Conservation (phyloP, 176 grass and related monocot species). For the Carex pumila region DNA sequence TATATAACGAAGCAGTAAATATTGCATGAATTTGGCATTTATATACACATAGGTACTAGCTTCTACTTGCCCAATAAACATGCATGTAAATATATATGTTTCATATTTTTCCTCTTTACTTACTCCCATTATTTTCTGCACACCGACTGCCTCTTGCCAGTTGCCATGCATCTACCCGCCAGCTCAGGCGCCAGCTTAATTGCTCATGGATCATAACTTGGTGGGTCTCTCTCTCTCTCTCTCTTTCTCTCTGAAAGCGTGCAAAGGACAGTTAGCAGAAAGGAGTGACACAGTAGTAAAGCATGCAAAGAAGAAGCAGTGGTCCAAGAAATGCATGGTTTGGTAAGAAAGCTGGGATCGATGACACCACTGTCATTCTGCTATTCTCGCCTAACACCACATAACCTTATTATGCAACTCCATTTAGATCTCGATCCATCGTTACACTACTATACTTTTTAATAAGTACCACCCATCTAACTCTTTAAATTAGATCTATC, state of each 20-base stretch:
- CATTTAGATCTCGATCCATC: neutral
- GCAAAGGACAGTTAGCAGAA: slow-evolving; percentile 7
- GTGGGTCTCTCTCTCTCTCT: neutral
- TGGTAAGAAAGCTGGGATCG: slow-evolving; percentile 1
- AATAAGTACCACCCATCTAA: neutral
- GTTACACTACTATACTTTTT: too few relatives aligned
- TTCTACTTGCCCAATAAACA: neutral
- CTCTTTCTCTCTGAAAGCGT: neutral
- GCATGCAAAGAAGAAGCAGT: neutral
- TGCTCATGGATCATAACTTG: neutral
- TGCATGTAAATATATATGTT: neutral
- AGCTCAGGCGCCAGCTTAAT: neutral
- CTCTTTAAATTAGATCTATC: neutral
- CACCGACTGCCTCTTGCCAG: neutral
- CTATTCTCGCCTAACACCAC: neutral
- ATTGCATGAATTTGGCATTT: neutral
- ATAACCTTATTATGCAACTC: slow-evolving; percentile 4
- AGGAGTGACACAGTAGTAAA: neutral
- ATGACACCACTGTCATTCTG: neutral
- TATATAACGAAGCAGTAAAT: neutral
- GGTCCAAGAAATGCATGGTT: neutral
- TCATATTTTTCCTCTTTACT: neutral
- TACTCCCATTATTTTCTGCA: neutral
- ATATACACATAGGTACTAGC: too few relatives aligned
- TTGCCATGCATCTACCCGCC: neutral